A percentile compares a stretch with the other conserved stretches of the same genome.
Evolutionary conservation across 2,329 filamentous ascomycete species (phyloP).

Genomic region (Immersiporthe knoxdaviesiana): DNA sequence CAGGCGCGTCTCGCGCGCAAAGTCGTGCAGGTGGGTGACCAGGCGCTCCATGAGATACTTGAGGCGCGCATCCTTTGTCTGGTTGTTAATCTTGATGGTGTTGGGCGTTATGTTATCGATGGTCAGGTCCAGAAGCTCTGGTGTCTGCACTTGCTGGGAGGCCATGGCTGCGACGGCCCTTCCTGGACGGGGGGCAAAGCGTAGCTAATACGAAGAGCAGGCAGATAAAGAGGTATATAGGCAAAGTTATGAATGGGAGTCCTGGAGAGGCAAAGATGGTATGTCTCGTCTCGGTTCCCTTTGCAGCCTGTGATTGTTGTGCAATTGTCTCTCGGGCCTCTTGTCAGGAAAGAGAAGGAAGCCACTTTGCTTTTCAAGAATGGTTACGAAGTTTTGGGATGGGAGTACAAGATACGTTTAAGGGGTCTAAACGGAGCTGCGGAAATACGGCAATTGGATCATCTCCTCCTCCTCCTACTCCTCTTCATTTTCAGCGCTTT

Average conservation of each 20-base stretch:
- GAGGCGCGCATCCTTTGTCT: conserved; percentile 65
- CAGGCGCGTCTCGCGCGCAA: conserved; percentile 76
- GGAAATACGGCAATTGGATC: conserved; percentile 8
- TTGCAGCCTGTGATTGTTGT: conserved; percentile 5
- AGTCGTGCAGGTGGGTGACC: conserved; percentile 80
- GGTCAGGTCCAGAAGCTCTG: conserved; percentile 60
- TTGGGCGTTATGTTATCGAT: conserved; percentile 82
- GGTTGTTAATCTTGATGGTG: conserved; percentile 73
- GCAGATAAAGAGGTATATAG: background rate
- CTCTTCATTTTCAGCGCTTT: too few relatives aligned
- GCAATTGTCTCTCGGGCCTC: conserved; percentile 16
- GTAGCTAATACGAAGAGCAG: background rate
- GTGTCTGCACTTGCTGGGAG: conserved; percentile 28
- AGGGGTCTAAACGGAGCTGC: conserved; percentile 13
- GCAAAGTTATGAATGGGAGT: background rate
- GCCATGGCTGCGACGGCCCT: conserved; percentile 17
- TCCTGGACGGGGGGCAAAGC: background rate
- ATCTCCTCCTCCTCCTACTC: background rate
- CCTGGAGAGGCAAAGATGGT: background rate
- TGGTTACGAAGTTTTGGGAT: background rate
- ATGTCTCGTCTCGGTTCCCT: background rate
- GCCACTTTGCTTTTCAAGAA: background rate
- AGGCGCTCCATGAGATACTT: conserved; percentile 74
- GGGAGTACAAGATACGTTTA: background rate
- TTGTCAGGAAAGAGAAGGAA: background rate